phyloP scores from a whole-genome alignment of 2,329 filamentous ascomycete genomes.

The Epichloe amarillans region DNA sequence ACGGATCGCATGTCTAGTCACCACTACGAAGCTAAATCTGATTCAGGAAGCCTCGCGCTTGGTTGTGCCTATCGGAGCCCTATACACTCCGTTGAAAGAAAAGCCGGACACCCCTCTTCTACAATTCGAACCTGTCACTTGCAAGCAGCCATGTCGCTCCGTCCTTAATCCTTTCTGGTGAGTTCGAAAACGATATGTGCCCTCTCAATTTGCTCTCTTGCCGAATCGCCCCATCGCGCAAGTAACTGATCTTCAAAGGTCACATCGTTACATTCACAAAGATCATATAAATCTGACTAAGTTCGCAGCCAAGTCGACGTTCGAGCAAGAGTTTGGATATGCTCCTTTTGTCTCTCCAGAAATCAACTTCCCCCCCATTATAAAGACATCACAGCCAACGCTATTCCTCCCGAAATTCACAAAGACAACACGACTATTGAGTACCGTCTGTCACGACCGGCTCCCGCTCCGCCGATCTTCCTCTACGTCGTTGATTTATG shows the following conservation, averaged over 20 bases:
- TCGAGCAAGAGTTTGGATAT: conserved; percentile 75
- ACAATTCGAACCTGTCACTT: conserved; percentile 92
- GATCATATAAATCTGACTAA: conserved; percentile 10
- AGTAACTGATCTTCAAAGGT: background rate
- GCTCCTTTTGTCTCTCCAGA: conserved; percentile 73
- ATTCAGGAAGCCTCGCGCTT: conserved; percentile 78
- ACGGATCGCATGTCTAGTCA: background rate
- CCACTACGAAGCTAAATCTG: background rate
- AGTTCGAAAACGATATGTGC: conserved; percentile 15
- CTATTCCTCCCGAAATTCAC: conserved; percentile 73
- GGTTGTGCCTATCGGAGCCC: conserved; percentile 87
- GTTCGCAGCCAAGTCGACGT: conserved; percentile 61
- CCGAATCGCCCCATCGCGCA: background rate
- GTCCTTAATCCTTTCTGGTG: conserved; percentile 97
- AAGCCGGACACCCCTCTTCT: conserved; percentile 79
- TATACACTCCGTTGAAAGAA: conserved; percentile 94
- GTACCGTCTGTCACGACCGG: conserved; percentile 67
- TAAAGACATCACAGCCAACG: conserved; percentile 76
- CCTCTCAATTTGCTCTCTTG: background rate
- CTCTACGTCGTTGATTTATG: conserved; percentile 80
- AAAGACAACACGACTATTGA: conserved; percentile 80
- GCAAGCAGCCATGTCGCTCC: conserved; percentile 89
- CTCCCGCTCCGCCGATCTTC: conserved; percentile 77
- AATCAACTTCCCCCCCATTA: conserved; percentile 76
- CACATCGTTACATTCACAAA: background rate